Evolutionary conservation across 2,329 filamentous ascomycete genomes (phyloP), one percentile per base, ranked within the genome.

Genomic region (Raffaelea deltoideospora): DNA sequence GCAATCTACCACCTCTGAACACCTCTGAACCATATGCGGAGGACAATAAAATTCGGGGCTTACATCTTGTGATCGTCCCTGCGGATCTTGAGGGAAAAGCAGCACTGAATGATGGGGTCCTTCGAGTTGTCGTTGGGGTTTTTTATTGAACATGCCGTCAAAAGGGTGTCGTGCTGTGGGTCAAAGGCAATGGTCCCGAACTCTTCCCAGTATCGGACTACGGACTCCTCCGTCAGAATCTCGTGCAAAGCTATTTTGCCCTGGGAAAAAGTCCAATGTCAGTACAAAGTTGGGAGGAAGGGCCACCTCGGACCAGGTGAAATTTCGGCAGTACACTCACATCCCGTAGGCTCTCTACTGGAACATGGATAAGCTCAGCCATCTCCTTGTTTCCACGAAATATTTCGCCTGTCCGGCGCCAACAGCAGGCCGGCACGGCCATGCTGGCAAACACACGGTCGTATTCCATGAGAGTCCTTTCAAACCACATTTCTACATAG

Each of bases 401-500:
- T 33, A 98, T 96, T 61, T 98, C 90, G 10, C 90, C 90, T 0
- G 90, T 98, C 50, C 90, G 71, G 50, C 90, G 72, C 90, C 90
- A 98, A 55, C 88, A 93, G 58, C 90, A 98, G 13, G 90, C 90
- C 0, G 90, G 90, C 43, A 98, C 88, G 2, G 90, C 90, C 90
- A 98, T 98, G 55, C 86, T 93, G 2, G 90, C 90, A 61, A 98
- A 98, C 2, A 98, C 87, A 23, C 90, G 84, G 52, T 98, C 90
- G 50, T 96, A 96, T 53, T 96, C 90, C 81, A 96, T 90, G 47
- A 98, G 61, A 44, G 83, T 90, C 50, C 81, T 76, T 57, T 98
- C 90, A 52, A 98, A 96, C 88, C 90, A 96, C 85, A 96, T 95
- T 59, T 98, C 90, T 10, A 96, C 88, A 41, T 87, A 76, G 21